Conservation (phyloP, 495 filamentous ascomycete genomes). For the Cladorrhinum samala region DNA sequence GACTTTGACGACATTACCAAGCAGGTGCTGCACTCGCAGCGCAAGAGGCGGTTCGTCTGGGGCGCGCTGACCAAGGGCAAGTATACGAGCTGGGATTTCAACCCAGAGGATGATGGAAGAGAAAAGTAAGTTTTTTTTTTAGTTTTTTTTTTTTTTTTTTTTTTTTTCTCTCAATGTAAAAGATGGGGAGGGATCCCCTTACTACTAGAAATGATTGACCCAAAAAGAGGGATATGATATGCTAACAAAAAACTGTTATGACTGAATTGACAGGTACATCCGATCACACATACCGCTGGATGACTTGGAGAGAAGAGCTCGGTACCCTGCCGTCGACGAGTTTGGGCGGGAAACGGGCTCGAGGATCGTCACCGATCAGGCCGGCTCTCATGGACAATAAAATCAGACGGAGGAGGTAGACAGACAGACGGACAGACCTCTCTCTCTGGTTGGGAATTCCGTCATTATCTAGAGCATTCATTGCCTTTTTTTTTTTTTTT, state of each 20-base stretch:
- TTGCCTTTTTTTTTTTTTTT: too few relatives aligned
- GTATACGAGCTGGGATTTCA: constrained; percentile 70
- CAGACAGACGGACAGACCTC: too few relatives aligned
- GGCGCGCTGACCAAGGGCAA: constrained; percentile 63
- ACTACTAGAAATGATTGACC: too few relatives aligned
- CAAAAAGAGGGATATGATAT: too few relatives aligned
- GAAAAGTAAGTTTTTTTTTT: constrained; percentile 58
- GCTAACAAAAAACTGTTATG: too few relatives aligned
- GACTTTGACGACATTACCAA: constrained; percentile 64
- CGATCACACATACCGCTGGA: constrained; percentile 62
- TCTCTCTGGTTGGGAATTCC: too few relatives aligned
- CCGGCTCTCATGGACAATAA: constrained; percentile 43
- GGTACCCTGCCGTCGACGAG: constrained; percentile 60
- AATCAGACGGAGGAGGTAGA: too few relatives aligned
- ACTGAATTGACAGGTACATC: constrained; percentile 49
- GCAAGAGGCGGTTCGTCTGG: constrained; percentile 66
- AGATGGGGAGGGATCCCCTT: too few relatives aligned
- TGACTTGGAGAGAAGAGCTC: constrained; percentile 59
- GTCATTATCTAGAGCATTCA: too few relatives aligned
- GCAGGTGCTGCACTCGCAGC: constrained; percentile 64
- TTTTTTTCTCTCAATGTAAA: too few relatives aligned
- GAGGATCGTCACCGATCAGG: constrained; percentile 34
- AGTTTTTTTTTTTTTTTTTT: too few relatives aligned
- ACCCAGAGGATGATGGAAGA: constrained; percentile 64
- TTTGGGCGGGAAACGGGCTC: constrained; percentile 43